Evolutionary conservation across 108 stramenopile species (phyloP).

Genomic region (Craspedostauros australis): DNA sequence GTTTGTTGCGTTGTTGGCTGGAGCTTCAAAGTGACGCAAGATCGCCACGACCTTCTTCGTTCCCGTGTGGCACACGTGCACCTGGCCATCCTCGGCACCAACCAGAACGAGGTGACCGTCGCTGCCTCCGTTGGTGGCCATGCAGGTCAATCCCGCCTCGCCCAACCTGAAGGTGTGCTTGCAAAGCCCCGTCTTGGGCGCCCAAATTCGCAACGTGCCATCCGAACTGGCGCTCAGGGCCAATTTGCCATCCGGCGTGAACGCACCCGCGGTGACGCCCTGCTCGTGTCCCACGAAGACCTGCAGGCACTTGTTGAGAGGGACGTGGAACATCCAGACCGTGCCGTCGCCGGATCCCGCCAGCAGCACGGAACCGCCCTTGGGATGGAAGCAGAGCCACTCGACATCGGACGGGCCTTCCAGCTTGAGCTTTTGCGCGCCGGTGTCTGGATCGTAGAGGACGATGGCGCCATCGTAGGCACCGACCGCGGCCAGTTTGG

Average conservation of each 20-base stretch:
- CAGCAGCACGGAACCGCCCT: slow-evolving; percentile 83
- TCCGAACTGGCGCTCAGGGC: slow-evolving; percentile 80
- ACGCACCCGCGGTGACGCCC: slow-evolving; percentile 76
- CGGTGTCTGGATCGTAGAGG: slow-evolving; percentile 68
- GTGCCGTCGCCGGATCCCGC: slow-evolving; percentile 93
- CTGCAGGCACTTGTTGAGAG: slow-evolving; percentile 84
- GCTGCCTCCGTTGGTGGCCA: slow-evolving; percentile 59
- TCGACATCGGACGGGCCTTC: slow-evolving; percentile 97
- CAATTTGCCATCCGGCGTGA: slow-evolving; percentile 85
- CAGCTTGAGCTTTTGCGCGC: slow-evolving; percentile 43
- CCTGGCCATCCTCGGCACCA: slow-evolving; percentile 87
- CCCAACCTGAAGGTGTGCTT: slow-evolving; percentile 75
- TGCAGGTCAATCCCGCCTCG: slow-evolving; percentile 61
- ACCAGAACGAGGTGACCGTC: slow-evolving; percentile 52
- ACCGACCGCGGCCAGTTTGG: slow-evolving; percentile 62
- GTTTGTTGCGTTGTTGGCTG: slow-evolving; percentile 2
- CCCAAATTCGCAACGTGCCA: slow-evolving; percentile 90
- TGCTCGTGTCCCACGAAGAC: slow-evolving; percentile 96
- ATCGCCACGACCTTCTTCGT: slow-evolving; percentile 77
- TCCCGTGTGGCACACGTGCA: slow-evolving; percentile 76
- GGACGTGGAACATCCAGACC: slow-evolving; percentile 95
- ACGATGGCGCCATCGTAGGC: slow-evolving; percentile 83
- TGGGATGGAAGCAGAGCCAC: slow-evolving; percentile 91
- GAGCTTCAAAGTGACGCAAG: slow-evolving; percentile 70
- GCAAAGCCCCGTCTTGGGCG: slow-evolving; percentile 81